Conservation (phyloP, 805 yeast species). For the Tetrapisispora namnaoensis region DNA sequence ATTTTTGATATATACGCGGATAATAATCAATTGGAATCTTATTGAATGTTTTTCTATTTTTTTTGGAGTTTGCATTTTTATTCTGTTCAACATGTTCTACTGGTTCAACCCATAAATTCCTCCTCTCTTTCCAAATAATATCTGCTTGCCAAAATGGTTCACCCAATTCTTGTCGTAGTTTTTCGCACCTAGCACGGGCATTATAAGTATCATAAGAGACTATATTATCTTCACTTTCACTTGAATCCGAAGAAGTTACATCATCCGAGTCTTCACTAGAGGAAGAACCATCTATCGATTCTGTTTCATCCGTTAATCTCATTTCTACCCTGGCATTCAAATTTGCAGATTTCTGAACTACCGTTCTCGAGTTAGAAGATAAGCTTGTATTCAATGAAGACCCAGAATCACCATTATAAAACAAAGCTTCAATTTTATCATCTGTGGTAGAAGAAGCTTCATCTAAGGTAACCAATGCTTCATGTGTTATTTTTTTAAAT, state of each 20-base stretch:
- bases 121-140: slow-evolving; percentile 57
- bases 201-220: slow-evolving; percentile 26
- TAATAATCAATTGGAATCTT: slow-evolving; percentile 42
- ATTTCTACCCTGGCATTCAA: slow-evolving; percentile 11
- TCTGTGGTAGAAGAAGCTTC: slow-evolving; percentile 9
- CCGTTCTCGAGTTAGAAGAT: neutral
- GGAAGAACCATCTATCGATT: neutral
- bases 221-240: slow-evolving; percentile 13
- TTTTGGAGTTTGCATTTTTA: slow-evolving; percentile 2
- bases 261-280: slow-evolving; percentile 3
- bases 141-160: slow-evolving; percentile 44
- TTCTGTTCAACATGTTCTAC: slow-evolving; percentile 2
- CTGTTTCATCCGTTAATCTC: slow-evolving; percentile 19
- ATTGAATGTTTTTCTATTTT: slow-evolving; percentile 16
- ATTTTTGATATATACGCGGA: slow-evolving; percentile 51
- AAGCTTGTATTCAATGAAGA: neutral
- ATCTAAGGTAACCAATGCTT: slow-evolving; percentile 15
- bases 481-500: slow-evolving; percentile 15
- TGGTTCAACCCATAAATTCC: slow-evolving; percentile 54
- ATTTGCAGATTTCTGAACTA: neutral
- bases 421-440: slow-evolving; percentile 17
- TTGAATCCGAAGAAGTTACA: slow-evolving; percentile 1
- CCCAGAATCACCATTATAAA: slow-evolving; percentile 4
- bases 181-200: slow-evolving; percentile 24
- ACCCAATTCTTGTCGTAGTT: slow-evolving; percentile 24